Evolutionary conservation across 768 basidiomycete species (phyloP), one percentile per base, ranked within the genome.

Genomic region (Lanmaoa pseudosensibilis): DNA sequence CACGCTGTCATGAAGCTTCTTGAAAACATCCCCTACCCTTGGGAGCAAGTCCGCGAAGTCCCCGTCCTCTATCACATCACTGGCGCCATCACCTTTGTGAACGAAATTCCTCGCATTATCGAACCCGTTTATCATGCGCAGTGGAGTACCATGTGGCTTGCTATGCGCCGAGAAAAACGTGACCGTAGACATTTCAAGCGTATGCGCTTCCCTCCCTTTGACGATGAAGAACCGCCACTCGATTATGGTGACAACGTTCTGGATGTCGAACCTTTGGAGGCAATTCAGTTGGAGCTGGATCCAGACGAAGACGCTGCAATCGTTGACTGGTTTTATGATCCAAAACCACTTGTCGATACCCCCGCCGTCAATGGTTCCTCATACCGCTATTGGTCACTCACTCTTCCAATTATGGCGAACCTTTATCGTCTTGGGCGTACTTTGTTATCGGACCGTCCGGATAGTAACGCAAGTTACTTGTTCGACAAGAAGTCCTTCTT

Each of bases 111-210:
- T 41, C 88, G 93, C 46, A 85, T 99, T 63, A 90, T 98, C 59
- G 97, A 98, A 72, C 97, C 97, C 7, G 84, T 99, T 11, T 98
- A 97, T 74, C 97, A 99, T 72, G 94, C 97, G 1, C 97, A 98
- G 68, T 99, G 97, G 97, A 95, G 93, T 69, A 91, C 92, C 6
- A 99, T 99, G 97, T 99, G 97, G 97, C 79, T 99, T 45, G 96
- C 97, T 12, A 99, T 99, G 97, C 83, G 97, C 57, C 80, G 97
- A 58, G 97, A 99, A 77, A 99, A 99, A 79, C 85, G 97, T 55
- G 97, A 99, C 72, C 90, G 97, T 70, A 80, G 96, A 56, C 97
- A 99, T 74, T 99, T 99, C 80, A 99, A 99, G 79, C 92, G 97
- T 45, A 98, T 99, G 94, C 87, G 96, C 23, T 99, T 98, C 77